Conservation (phyloP, 495 filamentous ascomycete genomes). For the Pseudomonodictys pantanalensis region DNA sequence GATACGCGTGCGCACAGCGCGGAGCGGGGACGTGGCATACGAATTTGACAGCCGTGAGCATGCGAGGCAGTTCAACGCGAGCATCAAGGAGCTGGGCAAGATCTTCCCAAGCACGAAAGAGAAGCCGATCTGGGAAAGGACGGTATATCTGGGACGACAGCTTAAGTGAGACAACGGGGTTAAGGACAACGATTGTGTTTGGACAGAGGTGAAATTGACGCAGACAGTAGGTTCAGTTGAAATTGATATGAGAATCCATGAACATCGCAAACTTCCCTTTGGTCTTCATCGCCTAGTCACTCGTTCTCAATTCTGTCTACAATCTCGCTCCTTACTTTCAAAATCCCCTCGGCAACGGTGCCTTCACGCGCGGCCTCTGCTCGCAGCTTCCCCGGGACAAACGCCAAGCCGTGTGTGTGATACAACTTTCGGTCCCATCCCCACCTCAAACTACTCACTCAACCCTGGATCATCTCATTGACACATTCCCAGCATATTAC, state of each 20-base stretch:
- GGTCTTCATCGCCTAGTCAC: no score
- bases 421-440: not conserved
- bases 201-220: no score
- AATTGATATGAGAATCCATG: no score
- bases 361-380: no score
- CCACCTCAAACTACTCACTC: not conserved
- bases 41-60: constrained; percentile 19
- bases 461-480: not conserved
- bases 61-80: constrained; percentile 11
- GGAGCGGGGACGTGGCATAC: constrained; percentile 13
- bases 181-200: not conserved
- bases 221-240: no score
- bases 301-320: no score
- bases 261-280: no score
- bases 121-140: constrained; percentile 10
- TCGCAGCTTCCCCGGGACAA: no score
- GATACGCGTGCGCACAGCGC: constrained; percentile 8
- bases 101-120: constrained; percentile 14
- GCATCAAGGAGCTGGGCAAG: constrained; percentile 11
- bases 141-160: constrained; percentile 20
- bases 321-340: no score
- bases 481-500: not conserved
- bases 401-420: not conserved
- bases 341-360: no score
- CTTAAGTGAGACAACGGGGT: not conserved